phyloP scores from a whole-genome alignment of 2,329 filamentous ascomycete species.

The Coleophoma crateriformis region DNA sequence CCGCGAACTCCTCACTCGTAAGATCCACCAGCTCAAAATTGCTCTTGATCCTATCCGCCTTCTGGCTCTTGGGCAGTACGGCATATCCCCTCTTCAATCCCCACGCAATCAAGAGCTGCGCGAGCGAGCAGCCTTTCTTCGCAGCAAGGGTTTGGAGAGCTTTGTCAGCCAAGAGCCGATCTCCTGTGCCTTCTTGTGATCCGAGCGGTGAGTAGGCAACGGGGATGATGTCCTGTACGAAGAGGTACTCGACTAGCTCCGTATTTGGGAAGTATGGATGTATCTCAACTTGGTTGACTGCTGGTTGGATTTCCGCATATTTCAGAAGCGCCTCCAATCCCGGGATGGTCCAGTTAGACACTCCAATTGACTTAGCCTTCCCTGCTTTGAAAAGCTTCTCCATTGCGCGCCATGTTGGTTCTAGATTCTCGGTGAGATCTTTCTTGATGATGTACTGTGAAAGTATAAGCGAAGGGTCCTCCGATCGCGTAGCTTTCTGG shows the following conservation, averaged over 20 bases:
- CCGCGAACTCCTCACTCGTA: conserved; percentile 53
- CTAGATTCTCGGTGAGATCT: conserved; percentile 57
- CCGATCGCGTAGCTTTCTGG: background rate
- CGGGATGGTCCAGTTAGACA: conserved; percentile 51
- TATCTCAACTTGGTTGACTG: conserved; percentile 57
- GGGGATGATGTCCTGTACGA: conserved; percentile 62
- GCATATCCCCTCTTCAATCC: conserved; percentile 63
- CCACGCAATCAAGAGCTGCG: conserved; percentile 63
- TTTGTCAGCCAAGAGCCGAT: conserved; percentile 55
- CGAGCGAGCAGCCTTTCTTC: conserved; percentile 53
- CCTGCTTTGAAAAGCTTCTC: conserved; percentile 57
- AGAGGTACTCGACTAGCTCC: conserved; percentile 64
- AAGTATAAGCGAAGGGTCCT: conserved; percentile 5
- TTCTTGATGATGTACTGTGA: conserved; percentile 53
- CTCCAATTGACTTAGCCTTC: conserved; percentile 52
- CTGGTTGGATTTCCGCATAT: conserved; percentile 40
- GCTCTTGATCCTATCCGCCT: conserved; percentile 58
- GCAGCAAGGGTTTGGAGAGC: conserved; percentile 55
- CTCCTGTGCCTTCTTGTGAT: conserved; percentile 57
- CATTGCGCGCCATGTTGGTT: conserved; percentile 67
- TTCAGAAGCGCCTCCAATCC: conserved; percentile 46
- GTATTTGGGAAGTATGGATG: conserved; percentile 69
- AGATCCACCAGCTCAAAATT: conserved; percentile 63
- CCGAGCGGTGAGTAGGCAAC: conserved; percentile 68
- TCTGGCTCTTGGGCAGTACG: conserved; percentile 68